Base-by-base conservation (phyloP, 2,329 filamentous ascomycete genomes). In the Trichoderma koningii region DNA sequence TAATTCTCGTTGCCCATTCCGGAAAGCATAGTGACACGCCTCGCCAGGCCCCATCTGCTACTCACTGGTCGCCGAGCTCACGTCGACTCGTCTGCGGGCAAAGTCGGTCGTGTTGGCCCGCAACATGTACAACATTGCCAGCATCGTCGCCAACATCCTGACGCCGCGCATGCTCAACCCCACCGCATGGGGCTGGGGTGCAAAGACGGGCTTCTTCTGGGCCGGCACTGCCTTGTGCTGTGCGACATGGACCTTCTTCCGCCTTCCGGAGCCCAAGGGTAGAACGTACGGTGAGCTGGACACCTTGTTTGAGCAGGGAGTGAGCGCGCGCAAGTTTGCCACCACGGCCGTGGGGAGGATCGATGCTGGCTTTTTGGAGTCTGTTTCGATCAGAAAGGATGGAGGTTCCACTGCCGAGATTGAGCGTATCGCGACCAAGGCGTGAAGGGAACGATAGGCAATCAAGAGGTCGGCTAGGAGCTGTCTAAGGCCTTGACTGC, bases 41-140 rank as follows among this genome's bases (percentile, higher is more conserved):
- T 38, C 34, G 12, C 9, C 14, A 28, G 77, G 77, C 0, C 77
- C 68, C 44, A 91, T 96, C 28, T 93, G 90, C 78, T 97, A 95
- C 78, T 94, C 91, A 0, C 83, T 96, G 41, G 92, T 96, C 5
- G 85, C 81, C 1, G 81, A 82, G 70, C 67, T 82, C 3, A 76
- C 77, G 0, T 80, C 79, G 0, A 81, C 79, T 4, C 80, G 80
- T 45, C 75, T 82, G 21, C 76, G 80, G 52, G 80, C 78, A 55
- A 80, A 82, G 71, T 79, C 80, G 0, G 77, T 82, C 19, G 80
- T 81, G 14, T 70, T 82, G 19, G 80, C 78, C 1, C 75, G 81
- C 55, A 79, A 77, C 67, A 62, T 77, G 21, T 85, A 84, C 74
- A 83, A 85, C 67, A 73, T 84, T 5, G 71, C 73, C 23, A 78